Evolutionary conservation across 2,329 filamentous ascomycete species (phyloP).

Genomic region (Fusarium burgessii): DNA sequence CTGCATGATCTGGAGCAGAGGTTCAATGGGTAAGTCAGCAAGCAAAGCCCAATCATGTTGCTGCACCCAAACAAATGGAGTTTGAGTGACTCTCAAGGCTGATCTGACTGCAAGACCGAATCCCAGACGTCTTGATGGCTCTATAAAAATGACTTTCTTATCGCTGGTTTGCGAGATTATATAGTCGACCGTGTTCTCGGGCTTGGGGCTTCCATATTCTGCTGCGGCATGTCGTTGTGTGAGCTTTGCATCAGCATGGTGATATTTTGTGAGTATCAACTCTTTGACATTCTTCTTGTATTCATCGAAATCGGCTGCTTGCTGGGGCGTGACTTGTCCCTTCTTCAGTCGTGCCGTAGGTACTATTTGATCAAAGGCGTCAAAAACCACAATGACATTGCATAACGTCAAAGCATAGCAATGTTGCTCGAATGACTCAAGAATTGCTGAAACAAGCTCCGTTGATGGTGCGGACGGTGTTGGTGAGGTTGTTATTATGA

Average conservation of each 20-base stretch:
- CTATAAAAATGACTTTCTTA: constrained; percentile 60
- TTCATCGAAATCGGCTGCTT: constrained; percentile 54
- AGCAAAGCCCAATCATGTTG: constrained; percentile 68
- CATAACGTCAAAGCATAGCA: constrained; percentile 58
- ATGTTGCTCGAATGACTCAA: constrained; percentile 59
- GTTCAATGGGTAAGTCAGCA: constrained; percentile 57
- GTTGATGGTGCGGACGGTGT: constrained; percentile 66
- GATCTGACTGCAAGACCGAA: constrained; percentile 67
- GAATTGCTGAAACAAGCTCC: constrained; percentile 61
- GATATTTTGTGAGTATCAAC: constrained; percentile 48
- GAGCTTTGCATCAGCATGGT: constrained; percentile 1
- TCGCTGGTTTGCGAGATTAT: constrained; percentile 52
- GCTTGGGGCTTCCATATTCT: constrained; percentile 59
- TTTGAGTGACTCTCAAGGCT: constrained; percentile 59
- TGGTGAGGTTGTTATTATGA: constrained; percentile 66
- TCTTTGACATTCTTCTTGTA: constrained; percentile 63
- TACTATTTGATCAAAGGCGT: constrained; percentile 63
- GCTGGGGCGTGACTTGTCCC: constrained; percentile 62
- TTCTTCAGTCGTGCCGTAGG: constrained; percentile 62
- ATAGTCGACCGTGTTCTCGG: constrained; percentile 54
- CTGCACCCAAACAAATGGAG: constrained; percentile 68
- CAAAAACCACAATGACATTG: constrained; percentile 63
- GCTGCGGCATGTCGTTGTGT: constrained; percentile 49
- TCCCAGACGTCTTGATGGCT: constrained; percentile 61
- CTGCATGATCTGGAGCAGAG: constrained; percentile 61